Evolutionary conservation across 176 grass and related monocot species (phyloP).

Genomic region (Pontederia crassipes): DNA sequence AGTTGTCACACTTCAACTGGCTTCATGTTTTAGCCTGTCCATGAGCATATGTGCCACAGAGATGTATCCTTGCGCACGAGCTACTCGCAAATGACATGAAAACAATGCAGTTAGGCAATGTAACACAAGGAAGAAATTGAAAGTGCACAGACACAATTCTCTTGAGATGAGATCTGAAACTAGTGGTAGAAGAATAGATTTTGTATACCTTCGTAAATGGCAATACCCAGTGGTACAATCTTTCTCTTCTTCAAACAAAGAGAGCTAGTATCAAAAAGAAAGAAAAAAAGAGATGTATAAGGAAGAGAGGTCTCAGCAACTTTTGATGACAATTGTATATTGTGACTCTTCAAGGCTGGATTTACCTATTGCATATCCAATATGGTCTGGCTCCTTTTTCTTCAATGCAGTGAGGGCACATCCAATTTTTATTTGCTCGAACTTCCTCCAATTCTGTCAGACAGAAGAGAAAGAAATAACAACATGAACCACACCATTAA

Average conservation of each 20-base stretch:
- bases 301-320: neutral
- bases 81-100: no score
- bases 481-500: neutral
- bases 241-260: conserved; percentile 83
- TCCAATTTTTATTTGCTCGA: conserved; percentile 67
- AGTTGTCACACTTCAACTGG: no score
- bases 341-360: neutral
- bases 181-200: no score
- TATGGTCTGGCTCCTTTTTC: conserved; percentile 65
- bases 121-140: no score
- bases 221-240: conserved; percentile 62
- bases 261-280: conserved; percentile 29
- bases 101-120: no score
- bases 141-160: no score
- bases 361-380: conserved; percentile 93
- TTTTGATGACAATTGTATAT: neutral
- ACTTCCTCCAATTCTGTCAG: conserved; percentile 68
- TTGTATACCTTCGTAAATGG: conserved; percentile 66
- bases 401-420: conserved; percentile 86
- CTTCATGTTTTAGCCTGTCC: no score
- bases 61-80: no score
- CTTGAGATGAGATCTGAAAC: no score
- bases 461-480: neutral
- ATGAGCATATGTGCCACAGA: no score
- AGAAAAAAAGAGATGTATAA: neutral